Evolutionary conservation across 129 eudicot genomes (phyloP).

Genomic region (Ambrosia trifida): DNA sequence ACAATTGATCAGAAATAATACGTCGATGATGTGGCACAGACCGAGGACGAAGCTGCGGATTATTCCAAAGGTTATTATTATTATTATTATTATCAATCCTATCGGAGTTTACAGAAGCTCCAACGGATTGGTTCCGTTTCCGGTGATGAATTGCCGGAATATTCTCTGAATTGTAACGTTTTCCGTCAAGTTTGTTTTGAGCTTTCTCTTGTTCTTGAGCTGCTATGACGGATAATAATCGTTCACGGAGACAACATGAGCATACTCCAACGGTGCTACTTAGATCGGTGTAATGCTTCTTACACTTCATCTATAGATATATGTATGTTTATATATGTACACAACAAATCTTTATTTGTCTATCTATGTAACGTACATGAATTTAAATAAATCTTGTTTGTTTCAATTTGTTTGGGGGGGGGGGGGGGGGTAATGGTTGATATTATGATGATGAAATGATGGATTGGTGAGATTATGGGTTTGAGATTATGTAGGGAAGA

Average conservation of each 20-base stretch:
- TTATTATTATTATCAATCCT: too few relatives aligned
- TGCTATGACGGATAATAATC: conserved; percentile 44
- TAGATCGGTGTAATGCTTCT: conserved; percentile 59
- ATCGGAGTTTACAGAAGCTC: neutral
- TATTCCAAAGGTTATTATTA: neutral
- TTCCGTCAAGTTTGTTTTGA: conserved; percentile 16
- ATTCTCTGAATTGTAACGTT: conserved; percentile 35
- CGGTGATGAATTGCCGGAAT: conserved; percentile 34
- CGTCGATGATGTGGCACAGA: conserved; percentile 28
- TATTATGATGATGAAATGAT: conserved; percentile 20
- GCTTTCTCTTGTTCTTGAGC: conserved; percentile 48
- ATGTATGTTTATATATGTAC: conserved; percentile 11
- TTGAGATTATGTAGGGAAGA: neutral
- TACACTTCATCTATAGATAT: conserved; percentile 62
- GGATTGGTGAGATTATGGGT: too few relatives aligned
- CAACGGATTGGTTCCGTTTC: conserved; percentile 42
- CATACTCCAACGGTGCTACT: conserved; percentile 72
- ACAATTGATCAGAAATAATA: conserved; percentile 43
- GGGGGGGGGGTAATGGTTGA: too few relatives aligned
- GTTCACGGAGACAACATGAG: conserved; percentile 72
- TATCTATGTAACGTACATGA: conserved; percentile 3
- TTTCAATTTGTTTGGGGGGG: too few relatives aligned
- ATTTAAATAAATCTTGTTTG: too few relatives aligned
- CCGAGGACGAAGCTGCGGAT: conserved; percentile 12
- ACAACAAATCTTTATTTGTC: conserved; percentile 2